These are phyloP conservation scores for Talaromyces stipitatus DNA, from an alignment of 495 filamentous ascomycete species.

Conservation along the genomic window DNA sequence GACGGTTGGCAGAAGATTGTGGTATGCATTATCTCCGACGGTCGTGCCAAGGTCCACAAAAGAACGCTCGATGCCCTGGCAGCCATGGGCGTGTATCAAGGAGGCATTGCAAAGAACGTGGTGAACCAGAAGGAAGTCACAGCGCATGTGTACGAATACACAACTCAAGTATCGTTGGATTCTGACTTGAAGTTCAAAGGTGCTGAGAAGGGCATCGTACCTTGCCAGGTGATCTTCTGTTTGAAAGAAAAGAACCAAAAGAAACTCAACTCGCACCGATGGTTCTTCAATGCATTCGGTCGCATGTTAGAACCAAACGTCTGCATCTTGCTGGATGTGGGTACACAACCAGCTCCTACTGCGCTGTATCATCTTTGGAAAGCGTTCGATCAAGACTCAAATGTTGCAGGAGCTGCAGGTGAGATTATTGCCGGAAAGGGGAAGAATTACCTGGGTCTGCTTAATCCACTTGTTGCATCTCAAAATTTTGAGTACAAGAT, in stretches of 20 bases:
- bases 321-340: conserved; percentile 93
- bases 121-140: conserved; percentile 83
- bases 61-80: conserved; percentile 92
- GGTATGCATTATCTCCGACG: conserved; percentile 91
- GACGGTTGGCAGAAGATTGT: conserved; percentile 99
- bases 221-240: conserved; percentile 97
- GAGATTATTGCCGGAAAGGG: conserved; percentile 97
- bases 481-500: conserved; percentile 99
- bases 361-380: conserved; percentile 99
- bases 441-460: conserved; percentile 66
- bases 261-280: conserved; percentile 97
- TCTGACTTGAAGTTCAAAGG: conserved; percentile 96
- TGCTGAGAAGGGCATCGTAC: conserved; percentile 97
- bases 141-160: conserved; percentile 97
- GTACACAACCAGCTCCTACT: conserved; percentile 77
- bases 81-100: conserved; percentile 97
- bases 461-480: conserved; percentile 92
- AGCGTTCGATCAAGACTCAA: conserved; percentile 95
- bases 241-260: conserved; percentile 97
- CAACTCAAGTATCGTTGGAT: conserved; percentile 94
- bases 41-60: conserved; percentile 87
- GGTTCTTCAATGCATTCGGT: conserved; percentile 99
- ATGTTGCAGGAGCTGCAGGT: conserved; percentile 90
- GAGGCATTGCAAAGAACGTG: conserved; percentile 96
- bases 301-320: conserved; percentile 89